Evolutionary conservation across 495 filamentous ascomycete genomes (phyloP).

Genomic region (Aspergillus campestris): DNA sequence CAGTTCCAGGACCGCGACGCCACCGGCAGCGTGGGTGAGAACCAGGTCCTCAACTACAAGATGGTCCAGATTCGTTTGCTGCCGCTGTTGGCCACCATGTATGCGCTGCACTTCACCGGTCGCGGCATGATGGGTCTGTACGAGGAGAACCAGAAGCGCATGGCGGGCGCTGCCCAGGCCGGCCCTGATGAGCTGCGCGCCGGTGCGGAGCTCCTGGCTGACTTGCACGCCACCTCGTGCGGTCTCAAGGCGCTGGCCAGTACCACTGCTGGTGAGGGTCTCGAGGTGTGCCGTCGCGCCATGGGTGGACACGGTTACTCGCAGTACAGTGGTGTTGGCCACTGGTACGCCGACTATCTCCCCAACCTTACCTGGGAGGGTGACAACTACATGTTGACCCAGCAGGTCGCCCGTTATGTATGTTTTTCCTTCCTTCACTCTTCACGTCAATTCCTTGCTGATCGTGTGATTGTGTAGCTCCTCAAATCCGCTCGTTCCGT

Average conservation of each 20-base stretch:
- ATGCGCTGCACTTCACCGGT: constrained; percentile 67
- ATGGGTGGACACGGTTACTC: constrained; percentile 70
- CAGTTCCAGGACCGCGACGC: constrained; percentile 68
- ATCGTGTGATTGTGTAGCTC: constrained; percentile 29
- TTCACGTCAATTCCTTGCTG: constrained; percentile 1
- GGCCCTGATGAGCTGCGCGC: constrained; percentile 58
- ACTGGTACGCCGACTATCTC: constrained; percentile 60
- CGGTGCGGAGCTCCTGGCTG: constrained; percentile 57
- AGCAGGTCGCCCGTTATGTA: constrained; percentile 67
- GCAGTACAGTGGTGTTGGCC: constrained; percentile 58
- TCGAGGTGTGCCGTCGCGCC: constrained; percentile 62
- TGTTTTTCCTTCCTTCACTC: constrained; percentile 5
- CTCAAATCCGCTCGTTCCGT: constrained; percentile 58
- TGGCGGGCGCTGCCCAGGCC: constrained; percentile 39
- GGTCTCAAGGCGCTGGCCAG: constrained; percentile 63
- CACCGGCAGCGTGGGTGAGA: constrained; percentile 47
- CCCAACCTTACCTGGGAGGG: constrained; percentile 58
- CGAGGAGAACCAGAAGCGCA: constrained; percentile 54
- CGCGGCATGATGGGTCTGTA: constrained; percentile 61
- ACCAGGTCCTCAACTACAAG: constrained; percentile 64
- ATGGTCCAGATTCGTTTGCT: constrained; percentile 67
- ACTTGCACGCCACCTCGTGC: constrained; percentile 66
- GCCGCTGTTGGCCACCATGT: constrained; percentile 63
- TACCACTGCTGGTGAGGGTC: constrained; percentile 57
- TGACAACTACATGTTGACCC: constrained; percentile 72